These are phyloP conservation scores for Pythium brachiatum DNA, from an alignment of 352 stramenopile species.

Conservation along the genomic window DNA sequence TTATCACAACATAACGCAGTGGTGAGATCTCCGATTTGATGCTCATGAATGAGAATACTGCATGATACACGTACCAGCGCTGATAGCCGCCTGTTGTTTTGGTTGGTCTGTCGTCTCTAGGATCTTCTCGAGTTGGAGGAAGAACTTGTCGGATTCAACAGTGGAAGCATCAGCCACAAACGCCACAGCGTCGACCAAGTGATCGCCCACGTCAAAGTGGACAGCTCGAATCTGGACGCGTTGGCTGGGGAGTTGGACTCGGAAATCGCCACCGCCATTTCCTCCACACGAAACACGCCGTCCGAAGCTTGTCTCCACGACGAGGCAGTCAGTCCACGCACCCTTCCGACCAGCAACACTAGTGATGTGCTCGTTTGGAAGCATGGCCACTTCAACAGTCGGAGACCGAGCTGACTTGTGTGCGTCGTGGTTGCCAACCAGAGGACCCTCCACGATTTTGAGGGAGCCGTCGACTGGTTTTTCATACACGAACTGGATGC, in stretches of 20 bases:
- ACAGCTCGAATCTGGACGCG: constrained; percentile 59
- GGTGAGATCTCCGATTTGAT: too few relatives aligned
- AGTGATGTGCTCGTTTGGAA: constrained; percentile 49
- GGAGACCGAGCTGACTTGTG: constrained; percentile 29
- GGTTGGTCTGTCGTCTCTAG: background rate
- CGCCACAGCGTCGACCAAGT: constrained; percentile 51
- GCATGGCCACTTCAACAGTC: constrained; percentile 34
- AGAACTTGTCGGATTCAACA: background rate
- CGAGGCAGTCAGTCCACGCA: constrained; percentile 71
- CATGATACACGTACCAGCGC: constrained; percentile 20
- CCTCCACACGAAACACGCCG: constrained; percentile 54
- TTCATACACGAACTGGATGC: constrained; percentile 47
- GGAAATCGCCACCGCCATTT: constrained; percentile 57
- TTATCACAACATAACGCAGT: too few relatives aligned
- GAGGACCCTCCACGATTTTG: constrained; percentile 20
- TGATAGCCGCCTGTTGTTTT: constrained; percentile 4
- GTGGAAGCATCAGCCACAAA: constrained; percentile 37
- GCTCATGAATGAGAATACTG: too few relatives aligned
- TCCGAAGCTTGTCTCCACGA: constrained; percentile 65
- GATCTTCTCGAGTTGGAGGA: constrained; percentile 6
- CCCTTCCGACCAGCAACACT: constrained; percentile 59
- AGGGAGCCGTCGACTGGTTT: background rate
- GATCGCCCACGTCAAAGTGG: constrained; percentile 57
- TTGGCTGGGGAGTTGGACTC: constrained; percentile 23
- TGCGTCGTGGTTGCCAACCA: constrained; percentile 53